Base-by-base conservation (phyloP, 2,329 filamentous ascomycete species). In the Stemphylium beticola region DNA sequence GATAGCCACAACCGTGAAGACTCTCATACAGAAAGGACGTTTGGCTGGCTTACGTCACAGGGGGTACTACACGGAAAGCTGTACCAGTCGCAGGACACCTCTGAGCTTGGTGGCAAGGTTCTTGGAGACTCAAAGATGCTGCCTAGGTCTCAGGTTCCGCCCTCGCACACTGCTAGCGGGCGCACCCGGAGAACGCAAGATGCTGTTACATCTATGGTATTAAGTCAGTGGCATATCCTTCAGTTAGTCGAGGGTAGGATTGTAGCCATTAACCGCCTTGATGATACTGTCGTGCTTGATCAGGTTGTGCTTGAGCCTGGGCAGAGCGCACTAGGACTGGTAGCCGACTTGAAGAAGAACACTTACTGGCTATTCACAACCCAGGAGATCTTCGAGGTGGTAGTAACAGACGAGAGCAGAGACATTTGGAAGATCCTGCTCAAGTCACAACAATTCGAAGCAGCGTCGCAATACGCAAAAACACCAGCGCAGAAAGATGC, bases 311-410 rank as follows among this genome's bases (percentile, higher is more conserved):
- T 98, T 12, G 89, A 93, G 50, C 83, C 86, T 4, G 90, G 89
- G 0, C 90, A 96, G 66, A 87, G 83, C 66, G 86, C 88, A 4
- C 79, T 99, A n/a, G 92, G 91, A 0, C 83, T 99, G 15, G 88
- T 92, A 45, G 88, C 93, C 8, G 95, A 99, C 74, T 84, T 90
- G 57, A 93, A 95, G 74, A 96, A 97, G 80, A 96, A 93, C 69
- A 99, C 95, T 0, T 97, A 93, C 72, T 99, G 96, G 95, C 83
- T 99, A 2, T 96, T 98, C 70, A 98, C 93, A 0, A 84, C 86
- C 0, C 85, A 91, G 52, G 92, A 96, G 68, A 96, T 99, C 45
- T 97, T 92, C 65, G 95, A 99, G 77, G 89, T 99, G 54, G 90
- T 95, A 11, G 89, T 93, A 11, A 89, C 87, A 39, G 91, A 98